Base-by-base conservation (phyloP, 202 grass and related monocot species). In the Miscanthus sacchariflorus region DNA sequence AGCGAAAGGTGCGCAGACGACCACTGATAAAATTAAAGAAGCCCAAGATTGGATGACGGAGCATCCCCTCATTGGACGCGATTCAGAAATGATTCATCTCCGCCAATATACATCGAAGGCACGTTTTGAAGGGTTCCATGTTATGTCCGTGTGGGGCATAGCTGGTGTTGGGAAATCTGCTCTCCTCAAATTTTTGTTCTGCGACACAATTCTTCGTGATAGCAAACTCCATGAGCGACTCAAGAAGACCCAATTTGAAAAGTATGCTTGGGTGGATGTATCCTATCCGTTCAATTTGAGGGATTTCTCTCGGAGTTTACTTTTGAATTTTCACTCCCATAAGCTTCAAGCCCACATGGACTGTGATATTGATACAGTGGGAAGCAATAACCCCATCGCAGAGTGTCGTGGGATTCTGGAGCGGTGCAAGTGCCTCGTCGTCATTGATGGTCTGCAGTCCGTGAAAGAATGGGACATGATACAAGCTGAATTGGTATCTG, bases 101-200 rank as follows among this genome's bases (percentile, higher is more conserved):
- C 64, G 2, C 7, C 24, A 68, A 68, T 68, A 25, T 68, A 68
- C 64, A 68, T 68, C n/a, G n/a, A 68, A 68, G 64, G 64, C 64
- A 68, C 64, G 64, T 30, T 68, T 27, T 68, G n/a, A 68, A 12
- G 64, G 64, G 7, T 68, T 30, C 24, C 64, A 14, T 12, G 64
- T 68, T 68, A 1, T 68, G 64, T 68, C 64, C n/a, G 64, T 68
- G 24, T 68, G 64, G 64, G 64, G 64, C 10, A 68, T 68, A 30
- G 24, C 64, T 30, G 64, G 64, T 68, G 64, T 68, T 30, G 64
- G 64, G 64, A 68, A 68, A 68, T 68, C 64, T 30, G 64, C 64
- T 68, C 24, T 68, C n/a, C 64, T 68, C 64, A 12, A 13, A 68
- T 68, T 0, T 68, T 68, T 68, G 64, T 68, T 68, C 64, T 68